Conservation (phyloP, 192 early-diverging fungal genomes). For the Coemansia sp. region DNA sequence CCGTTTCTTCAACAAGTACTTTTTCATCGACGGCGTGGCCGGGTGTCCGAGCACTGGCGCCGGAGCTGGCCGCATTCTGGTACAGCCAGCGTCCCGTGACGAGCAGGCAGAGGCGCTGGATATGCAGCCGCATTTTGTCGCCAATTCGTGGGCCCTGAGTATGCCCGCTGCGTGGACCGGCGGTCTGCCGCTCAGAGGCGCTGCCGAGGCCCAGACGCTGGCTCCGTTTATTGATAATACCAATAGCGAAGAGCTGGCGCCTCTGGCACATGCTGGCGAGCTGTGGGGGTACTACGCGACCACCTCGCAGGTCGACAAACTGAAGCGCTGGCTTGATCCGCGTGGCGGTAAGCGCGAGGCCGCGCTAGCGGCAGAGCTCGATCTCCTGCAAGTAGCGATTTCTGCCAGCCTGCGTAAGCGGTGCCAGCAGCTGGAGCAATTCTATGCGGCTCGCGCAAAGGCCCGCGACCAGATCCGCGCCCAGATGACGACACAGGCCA, state of each 20-base stretch:
- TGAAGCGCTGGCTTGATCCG: conserved; percentile 76
- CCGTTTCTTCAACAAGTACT: conserved; percentile 88
- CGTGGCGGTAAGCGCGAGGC: conserved; percentile 74
- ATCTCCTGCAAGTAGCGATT: conserved; percentile 53
- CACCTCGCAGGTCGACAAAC: conserved; percentile 63
- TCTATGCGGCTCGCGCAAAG: conserved; percentile 19
- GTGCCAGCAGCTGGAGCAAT: conserved; percentile 47
- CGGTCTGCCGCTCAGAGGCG: conserved; percentile 20
- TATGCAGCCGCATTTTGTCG: conserved; percentile 19
- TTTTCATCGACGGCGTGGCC: conserved; percentile 86
- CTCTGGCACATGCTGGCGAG: conserved; percentile 14
- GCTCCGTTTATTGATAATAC: background rate
- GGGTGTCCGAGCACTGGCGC: conserved; percentile 48
- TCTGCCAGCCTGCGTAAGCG: conserved; percentile 61
- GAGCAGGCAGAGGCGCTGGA: conserved; percentile 44
- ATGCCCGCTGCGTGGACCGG: conserved; percentile 47
- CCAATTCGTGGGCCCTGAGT: conserved; percentile 42
- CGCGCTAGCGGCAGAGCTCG: conserved; percentile 62
- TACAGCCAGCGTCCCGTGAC: conserved; percentile 55
- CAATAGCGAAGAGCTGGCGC: conserved; percentile 7
- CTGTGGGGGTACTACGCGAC: conserved; percentile 60
- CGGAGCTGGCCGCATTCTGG: conserved; percentile 65
- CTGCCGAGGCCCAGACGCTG: background rate
- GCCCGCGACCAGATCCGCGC: conserved; percentile 32
- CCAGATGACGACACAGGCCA: background rate